Evolutionary conservation across 306 rosid species (phyloP).

Genomic region (Ormosia semicastrata): DNA sequence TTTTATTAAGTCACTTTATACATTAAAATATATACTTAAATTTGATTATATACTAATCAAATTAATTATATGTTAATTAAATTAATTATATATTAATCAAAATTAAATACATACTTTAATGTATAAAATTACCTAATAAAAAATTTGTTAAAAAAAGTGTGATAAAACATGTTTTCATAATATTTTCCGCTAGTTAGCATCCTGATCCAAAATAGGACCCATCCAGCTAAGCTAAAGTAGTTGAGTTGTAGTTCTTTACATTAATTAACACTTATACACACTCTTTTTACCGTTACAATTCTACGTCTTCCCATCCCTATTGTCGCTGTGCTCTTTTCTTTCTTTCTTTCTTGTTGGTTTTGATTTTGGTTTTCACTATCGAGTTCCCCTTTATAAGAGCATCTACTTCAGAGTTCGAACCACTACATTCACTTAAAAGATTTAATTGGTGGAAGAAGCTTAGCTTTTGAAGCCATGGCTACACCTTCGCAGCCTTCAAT

Average conservation of each 20-base stretch:
- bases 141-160: no score
- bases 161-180: no score
- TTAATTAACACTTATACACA: neutral
- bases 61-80: no score
- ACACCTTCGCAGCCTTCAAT: conserved; percentile 15
- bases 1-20: no score
- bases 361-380: neutral
- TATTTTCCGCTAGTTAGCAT: no score
- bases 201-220: neutral
- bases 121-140: no score
- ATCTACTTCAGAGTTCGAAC: neutral
- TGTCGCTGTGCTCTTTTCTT: neutral
- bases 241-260: neutral
- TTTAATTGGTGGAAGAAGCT: neutral
- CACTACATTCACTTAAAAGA: neutral
- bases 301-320: neutral
- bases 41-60: no score
- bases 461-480: conserved; percentile 35
- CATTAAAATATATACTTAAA: no score
- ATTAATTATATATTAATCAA: no score
- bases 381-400: neutral
- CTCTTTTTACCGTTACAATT: neutral
- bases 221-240: neutral
- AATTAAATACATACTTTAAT: no score
- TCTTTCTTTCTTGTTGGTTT: neutral